Evolutionary conservation across 164 flowering plant species (phyloP).

Genomic region (Magnolia changhungtana): DNA sequence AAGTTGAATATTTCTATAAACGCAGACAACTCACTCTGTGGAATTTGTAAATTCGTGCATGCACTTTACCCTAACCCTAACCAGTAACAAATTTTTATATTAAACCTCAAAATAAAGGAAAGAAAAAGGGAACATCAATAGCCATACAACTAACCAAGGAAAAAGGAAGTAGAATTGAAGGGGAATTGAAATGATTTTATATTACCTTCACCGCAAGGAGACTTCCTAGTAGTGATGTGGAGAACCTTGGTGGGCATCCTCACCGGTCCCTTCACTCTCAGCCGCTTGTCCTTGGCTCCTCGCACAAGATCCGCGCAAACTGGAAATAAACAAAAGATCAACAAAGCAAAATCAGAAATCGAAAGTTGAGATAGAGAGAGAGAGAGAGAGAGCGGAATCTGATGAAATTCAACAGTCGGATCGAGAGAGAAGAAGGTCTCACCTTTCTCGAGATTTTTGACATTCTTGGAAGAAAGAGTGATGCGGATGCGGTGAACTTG

Average conservation of each 20-base stretch:
- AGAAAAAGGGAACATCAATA: too few relatives aligned
- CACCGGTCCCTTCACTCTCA: slow-evolving; percentile 91
- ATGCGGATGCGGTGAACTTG: slow-evolving; percentile 35
- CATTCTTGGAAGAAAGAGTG: slow-evolving; percentile 43
- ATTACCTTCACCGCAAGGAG: slow-evolving; percentile 98
- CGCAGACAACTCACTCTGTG: too few relatives aligned
- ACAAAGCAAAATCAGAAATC: background rate
- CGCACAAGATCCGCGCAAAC: slow-evolving; percentile 82
- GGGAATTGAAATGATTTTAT: background rate
- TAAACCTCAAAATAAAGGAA: too few relatives aligned
- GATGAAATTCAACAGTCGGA: background rate
- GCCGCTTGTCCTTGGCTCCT: slow-evolving; percentile 87
- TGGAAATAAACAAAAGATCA: slow-evolving; percentile 13
- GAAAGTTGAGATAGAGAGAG: background rate
- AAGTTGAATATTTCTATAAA: too few relatives aligned
- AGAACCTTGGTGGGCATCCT: slow-evolving; percentile 95
- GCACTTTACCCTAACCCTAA: too few relatives aligned
- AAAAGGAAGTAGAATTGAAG: background rate
- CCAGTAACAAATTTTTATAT: too few relatives aligned
- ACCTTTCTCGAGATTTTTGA: slow-evolving; percentile 50
- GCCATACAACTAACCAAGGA: background rate
- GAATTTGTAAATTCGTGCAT: too few relatives aligned
- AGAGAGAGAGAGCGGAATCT: background rate
- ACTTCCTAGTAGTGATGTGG: slow-evolving; percentile 81
- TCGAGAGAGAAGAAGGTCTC: background rate